Base-by-base conservation (phyloP, 768 basidiomycete genomes). In the Mrakia gelida region DNA sequence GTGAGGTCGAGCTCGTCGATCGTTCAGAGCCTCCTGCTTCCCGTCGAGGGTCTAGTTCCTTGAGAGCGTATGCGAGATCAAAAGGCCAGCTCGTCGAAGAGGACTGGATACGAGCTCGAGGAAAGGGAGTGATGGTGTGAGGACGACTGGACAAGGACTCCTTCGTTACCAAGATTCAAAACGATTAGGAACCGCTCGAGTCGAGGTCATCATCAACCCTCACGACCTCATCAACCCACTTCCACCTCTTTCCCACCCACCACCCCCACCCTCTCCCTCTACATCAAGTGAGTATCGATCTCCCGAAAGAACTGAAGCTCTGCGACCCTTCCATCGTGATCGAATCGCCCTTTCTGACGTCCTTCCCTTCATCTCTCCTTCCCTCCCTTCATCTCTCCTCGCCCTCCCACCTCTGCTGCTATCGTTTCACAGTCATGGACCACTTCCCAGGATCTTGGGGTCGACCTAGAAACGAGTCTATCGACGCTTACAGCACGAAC, bases 361-460 rank as follows among this genome's bases (percentile, higher is more conserved):
- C 49, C 59, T 28, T 9, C 59, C 59, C 59, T 59, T 59, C 59
- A 59, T 59, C 59, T 59, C 54, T 21, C 18, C 26, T 56, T n/a
- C 54, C 54, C 54, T 56, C 59, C 18, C n/a, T n/a, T n/a, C n/a
- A n/a, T n/a, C n/a, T n/a, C 23, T 23, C 59, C 18, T 28, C 9
- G 38, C 38, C 59, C 59, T 28, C 23, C 26, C 54, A 7, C 54
- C 54, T 56, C 26, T 56, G 23, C 54, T 26, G 15, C 59, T 59
- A 13, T 28, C 26, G 4, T 13, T n/a, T 4, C 26, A 13, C 59
- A 59, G 26, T 15, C 54, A 79, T 79, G 78, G 78, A 79, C 32
- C 78, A 79, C 74, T 73, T 71, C n/a, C 78, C 78, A 4, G 52
- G 49, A 41, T 49, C 68, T 3, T 79, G 78, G 78, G 78, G 78